Conservation (phyloP, 805 yeast species). For the Lipomyces starkeyi region DNA sequence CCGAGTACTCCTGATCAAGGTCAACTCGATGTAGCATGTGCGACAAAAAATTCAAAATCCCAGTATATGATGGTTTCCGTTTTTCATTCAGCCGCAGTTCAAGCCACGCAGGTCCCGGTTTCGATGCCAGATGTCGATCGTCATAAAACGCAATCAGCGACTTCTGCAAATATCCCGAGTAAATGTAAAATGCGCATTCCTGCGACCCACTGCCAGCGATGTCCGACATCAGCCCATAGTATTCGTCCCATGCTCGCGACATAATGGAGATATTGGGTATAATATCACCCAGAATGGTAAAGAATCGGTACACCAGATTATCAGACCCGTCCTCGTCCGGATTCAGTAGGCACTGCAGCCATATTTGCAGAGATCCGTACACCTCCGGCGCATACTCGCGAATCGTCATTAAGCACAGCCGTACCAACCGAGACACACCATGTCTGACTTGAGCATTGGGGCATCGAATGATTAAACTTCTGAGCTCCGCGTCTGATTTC, state of each 20-base stretch:
- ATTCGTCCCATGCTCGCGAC: slow-evolving; percentile 27
- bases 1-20: not conserved
- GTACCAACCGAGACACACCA: slow-evolving; percentile 17
- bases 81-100: slow-evolving; percentile 2
- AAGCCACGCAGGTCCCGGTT: slow-evolving; percentile 15
- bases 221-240: slow-evolving; percentile 15
- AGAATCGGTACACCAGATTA: slow-evolving; percentile 5
- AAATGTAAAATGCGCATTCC: slow-evolving; percentile 24
- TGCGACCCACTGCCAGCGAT: slow-evolving; percentile 15
- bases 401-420: slow-evolving; percentile 9
- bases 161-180: slow-evolving; percentile 21
- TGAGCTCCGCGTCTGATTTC: slow-evolving; percentile 1
- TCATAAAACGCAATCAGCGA: slow-evolving; percentile 18
- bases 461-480: slow-evolving; percentile 28
- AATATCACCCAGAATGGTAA: not conserved
- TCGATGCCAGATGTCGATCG: slow-evolving; percentile 3
- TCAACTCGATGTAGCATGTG: slow-evolving; percentile 16
- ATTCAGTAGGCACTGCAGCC: slow-evolving; percentile 12
- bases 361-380: slow-evolving; percentile 23
- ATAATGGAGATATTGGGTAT: not conserved
- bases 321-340: not conserved
- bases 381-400: slow-evolving; percentile 9
- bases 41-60: slow-evolving; percentile 10
- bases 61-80: slow-evolving; percentile 18
- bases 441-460: slow-evolving; percentile 22